Evolutionary conservation across 352 stramenopile species (phyloP), one percentile per base, ranked within the genome.

Genomic region (Phytophthora aleatoria): DNA sequence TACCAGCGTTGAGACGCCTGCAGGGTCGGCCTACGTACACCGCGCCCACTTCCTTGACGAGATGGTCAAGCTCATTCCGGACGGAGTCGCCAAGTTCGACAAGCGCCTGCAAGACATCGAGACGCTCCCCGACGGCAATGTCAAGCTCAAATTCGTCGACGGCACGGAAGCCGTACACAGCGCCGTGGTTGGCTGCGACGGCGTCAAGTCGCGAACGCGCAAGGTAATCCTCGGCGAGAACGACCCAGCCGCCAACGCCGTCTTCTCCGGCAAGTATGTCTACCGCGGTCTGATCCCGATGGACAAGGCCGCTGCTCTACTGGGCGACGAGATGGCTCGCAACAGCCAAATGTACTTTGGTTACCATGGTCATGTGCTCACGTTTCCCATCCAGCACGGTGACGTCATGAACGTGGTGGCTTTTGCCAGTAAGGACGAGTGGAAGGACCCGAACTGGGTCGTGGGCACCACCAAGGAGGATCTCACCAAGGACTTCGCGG

Each of bases 261-360:
- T 76, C 58, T 76, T 73, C 50, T 70, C 64, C 4, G 69, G 69
- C 13, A 76, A 76, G 45, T 76, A 76, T 50, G 69, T 65, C 44
- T 76, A 76, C 56, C 69, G 69, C 20, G 64, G 69, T 51, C 57
- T 76, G 27, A 53, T 73, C 43, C 59, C 69, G 12, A 76, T 76
- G 69, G 64, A 76, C 41, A 76, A 76, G 64, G 69, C 69, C 12
- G 58, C 59, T 28, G 69, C 64, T 50, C 50, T 61, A 11, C 41
- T 76, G 43, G 64, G 69, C n/a, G 69, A 76, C 41, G 54, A 76
- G 26, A 65, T 76, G 52, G 69, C 69, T 42, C 69, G 69, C 58
- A 76, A 76, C 41, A 73, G 64, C n/a, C 69, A 76, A 30, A 76
- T 76, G 64, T 76, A 76, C 64, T 72, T 76, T 6, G 69, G 69